phyloP scores from a whole-genome alignment of 1,284 basidiomycete species.

The Ustilago esculenta region DNA sequence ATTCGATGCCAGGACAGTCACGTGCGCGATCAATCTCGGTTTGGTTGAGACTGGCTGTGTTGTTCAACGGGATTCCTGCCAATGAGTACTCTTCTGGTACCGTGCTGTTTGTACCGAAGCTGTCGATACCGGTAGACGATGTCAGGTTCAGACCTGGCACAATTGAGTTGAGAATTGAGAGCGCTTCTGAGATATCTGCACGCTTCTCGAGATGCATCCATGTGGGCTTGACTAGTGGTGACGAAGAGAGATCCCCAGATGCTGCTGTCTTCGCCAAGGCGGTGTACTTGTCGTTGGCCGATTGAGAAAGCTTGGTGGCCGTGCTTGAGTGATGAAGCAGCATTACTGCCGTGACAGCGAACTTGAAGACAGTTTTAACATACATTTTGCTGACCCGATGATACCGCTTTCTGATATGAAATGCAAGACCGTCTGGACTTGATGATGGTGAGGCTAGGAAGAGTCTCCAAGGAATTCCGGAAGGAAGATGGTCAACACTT shows the following conservation, averaged over 20 bases:
- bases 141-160: constrained; percentile 29
- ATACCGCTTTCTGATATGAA: too few relatives aligned
- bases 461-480: too few relatives aligned
- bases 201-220: constrained; percentile 26
- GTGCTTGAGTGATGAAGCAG: constrained; percentile 4
- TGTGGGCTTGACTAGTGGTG: constrained; percentile 10
- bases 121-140: not conserved
- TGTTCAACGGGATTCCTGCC: constrained; percentile 19
- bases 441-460: not conserved
- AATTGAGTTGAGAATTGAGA: constrained; percentile 12
- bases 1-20: constrained; percentile 21
- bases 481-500: too few relatives aligned
- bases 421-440: too few relatives aligned
- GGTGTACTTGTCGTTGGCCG: constrained; percentile 13
- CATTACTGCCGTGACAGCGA: constrained; percentile 3
- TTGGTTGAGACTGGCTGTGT: constrained; percentile 30
- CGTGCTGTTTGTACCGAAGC: too few relatives aligned
- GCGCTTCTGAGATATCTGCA: constrained; percentile 8
- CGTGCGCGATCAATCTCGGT: constrained; percentile 21
- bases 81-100: constrained; percentile 20
- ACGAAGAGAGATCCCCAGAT: constrained; percentile 13
- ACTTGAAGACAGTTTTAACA: constrained; percentile 11
- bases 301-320: constrained; percentile 7
- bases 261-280: constrained; percentile 4
- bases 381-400: constrained; percentile 6